Percentiles rank a stretch among this genome's conserved stretches.
Evolutionary conservation across 768 basidiomycete genomes (phyloP).

Genomic region (Lactarius sp.): DNA sequence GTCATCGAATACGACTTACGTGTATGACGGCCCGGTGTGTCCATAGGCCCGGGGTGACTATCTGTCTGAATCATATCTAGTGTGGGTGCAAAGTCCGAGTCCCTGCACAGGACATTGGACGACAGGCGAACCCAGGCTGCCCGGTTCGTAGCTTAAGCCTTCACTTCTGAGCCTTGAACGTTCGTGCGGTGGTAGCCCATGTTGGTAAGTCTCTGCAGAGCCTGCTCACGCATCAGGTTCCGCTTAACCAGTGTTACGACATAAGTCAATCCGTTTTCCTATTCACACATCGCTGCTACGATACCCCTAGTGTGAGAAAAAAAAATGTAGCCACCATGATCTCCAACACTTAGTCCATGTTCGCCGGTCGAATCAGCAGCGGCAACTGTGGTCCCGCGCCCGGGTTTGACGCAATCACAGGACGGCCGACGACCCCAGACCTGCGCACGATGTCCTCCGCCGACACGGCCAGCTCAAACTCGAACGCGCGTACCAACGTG

Average conservation of each 20-base stretch:
- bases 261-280: neutral
- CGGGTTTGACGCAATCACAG: conserved; percentile 16
- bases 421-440: conserved; percentile 20
- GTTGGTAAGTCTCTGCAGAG: too few species aligned
- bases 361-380: conserved; percentile 14
- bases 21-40: too few species aligned
- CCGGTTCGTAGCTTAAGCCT: too few species aligned
- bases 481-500: conserved; percentile 27
- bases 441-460: conserved; percentile 19
- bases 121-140: too few species aligned
- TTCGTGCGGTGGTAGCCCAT: too few species aligned
- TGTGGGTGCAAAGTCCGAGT: too few species aligned
- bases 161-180: too few species aligned
- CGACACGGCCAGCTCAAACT: conserved; percentile 24
- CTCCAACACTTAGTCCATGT: neutral
- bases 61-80: too few species aligned
- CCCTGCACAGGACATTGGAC: too few species aligned
- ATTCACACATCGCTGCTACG: neutral
- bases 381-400: conserved; percentile 23
- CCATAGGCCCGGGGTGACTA: too few species aligned
- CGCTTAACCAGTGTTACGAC: neutral
- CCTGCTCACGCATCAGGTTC: neutral
- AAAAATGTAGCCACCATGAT: neutral
- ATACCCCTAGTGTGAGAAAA: neutral
- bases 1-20: too few species aligned